Evolutionary conservation across 441 rosid species (phyloP).

Genomic region (Adansonia madagascariensis): DNA sequence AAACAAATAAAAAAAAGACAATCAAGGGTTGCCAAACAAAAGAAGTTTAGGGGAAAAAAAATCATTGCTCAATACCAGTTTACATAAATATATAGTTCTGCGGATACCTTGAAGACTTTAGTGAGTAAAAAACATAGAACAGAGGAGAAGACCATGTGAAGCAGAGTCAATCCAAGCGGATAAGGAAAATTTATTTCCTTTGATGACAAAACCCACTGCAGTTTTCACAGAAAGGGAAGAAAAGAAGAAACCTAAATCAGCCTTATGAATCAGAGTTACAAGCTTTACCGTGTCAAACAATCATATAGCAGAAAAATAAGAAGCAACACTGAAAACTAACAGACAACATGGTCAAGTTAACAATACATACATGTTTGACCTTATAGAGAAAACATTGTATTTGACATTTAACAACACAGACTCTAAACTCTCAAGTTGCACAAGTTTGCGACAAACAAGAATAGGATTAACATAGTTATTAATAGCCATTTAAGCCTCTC

Average conservation of each 20-base stretch:
- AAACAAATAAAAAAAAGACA: slow-evolving; percentile 26
- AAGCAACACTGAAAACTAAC: not conserved
- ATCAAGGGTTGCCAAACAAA: slow-evolving; percentile 13
- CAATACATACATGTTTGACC: not conserved
- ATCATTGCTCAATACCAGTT: slow-evolving; percentile 17
- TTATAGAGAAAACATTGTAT: slow-evolving; percentile 2
- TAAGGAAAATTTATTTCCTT: slow-evolving; percentile 95
- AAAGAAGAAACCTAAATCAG: slow-evolving; percentile 26
- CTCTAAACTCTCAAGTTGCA: not conserved
- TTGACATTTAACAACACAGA: not conserved
- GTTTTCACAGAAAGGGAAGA: slow-evolving; percentile 19
- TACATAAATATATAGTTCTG: not conserved
- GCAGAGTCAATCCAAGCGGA: slow-evolving; percentile 95
- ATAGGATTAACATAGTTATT: not conserved
- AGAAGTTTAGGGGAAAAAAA: slow-evolving; percentile 7
- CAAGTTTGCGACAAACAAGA: not conserved
- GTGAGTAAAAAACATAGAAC: slow-evolving; percentile 78
- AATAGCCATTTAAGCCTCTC: not conserved
- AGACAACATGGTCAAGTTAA: not conserved
- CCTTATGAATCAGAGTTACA: not conserved
- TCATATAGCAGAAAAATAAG: not conserved
- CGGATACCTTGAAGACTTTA: slow-evolving; percentile 74
- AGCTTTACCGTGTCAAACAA: slow-evolving; percentile 1
- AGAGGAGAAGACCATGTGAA: slow-evolving; percentile 92
- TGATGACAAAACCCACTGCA: slow-evolving; percentile 97